phyloP scores from a whole-genome alignment of 2,329 filamentous ascomycete genomes.

The Penicillium occitanis region DNA sequence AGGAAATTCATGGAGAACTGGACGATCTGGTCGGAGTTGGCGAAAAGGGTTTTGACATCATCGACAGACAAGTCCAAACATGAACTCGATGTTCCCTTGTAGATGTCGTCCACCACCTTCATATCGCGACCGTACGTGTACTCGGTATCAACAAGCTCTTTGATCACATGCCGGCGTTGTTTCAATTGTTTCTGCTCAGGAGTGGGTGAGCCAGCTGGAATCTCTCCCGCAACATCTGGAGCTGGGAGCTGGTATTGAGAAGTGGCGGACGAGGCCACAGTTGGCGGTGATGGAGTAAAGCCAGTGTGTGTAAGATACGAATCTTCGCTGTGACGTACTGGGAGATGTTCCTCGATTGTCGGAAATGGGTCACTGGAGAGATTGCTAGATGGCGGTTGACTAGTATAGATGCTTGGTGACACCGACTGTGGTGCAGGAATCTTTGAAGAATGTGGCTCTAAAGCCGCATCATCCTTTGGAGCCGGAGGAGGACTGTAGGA shows the following conservation, averaged over 20 bases:
- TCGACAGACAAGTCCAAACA: slow-evolving; percentile 76
- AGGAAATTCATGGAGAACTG: slow-evolving; percentile 80
- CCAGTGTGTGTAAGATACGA: slow-evolving; percentile 36
- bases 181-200: slow-evolving; percentile 59
- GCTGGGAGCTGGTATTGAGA: slow-evolving; percentile 36
- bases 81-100: slow-evolving; percentile 85
- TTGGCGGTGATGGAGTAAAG: slow-evolving; percentile 32
- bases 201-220: slow-evolving; percentile 33
- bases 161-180: slow-evolving; percentile 80
- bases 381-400: slow-evolving; percentile 24
- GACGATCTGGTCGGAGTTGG: slow-evolving; percentile 88
- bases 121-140: slow-evolving; percentile 89
- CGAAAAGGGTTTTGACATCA: slow-evolving; percentile 86
- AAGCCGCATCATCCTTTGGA: slow-evolving; percentile 22
- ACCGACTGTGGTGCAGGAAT: slow-evolving; percentile 15
- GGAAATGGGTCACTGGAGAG: slow-evolving; percentile 26
- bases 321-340: slow-evolving; percentile 38
- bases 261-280: slow-evolving; percentile 39
- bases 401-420: slow-evolving; percentile 23
- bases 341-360: slow-evolving; percentile 26
- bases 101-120: slow-evolving; percentile 97
- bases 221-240: slow-evolving; percentile 28
- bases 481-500: slow-evolving; percentile 48
- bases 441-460: slow-evolving; percentile 12
- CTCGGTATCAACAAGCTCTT: slow-evolving; percentile 91